Base-by-base conservation (phyloP, 2,329 filamentous ascomycete species). In the Thermomyces lanuginosus region DNA sequence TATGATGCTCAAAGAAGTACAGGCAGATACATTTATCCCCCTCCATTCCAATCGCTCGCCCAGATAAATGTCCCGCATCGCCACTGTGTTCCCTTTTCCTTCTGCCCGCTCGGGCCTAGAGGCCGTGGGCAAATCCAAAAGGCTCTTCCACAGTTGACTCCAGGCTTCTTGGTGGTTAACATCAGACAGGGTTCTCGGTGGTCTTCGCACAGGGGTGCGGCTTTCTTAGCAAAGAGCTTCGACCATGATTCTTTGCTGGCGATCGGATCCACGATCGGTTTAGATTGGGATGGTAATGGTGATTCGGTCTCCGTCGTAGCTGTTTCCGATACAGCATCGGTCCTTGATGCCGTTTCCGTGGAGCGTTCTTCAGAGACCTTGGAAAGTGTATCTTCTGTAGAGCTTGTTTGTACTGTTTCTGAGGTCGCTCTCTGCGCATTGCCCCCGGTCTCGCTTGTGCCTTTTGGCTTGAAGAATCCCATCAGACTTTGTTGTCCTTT, bases 181-280 rank as follows among this genome's bases (percentile, higher is more conserved):
- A 66, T 80, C 36, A 83, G 78, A 51, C 89, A 95, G 2, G 80
- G 77, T 41, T 95, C 84, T 28, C 72, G 63, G 45, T 98, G 89
- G 24, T 58, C 56, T 40, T 93, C 83, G 46, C 89, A 98, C 31
- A 66, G 68, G 1, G 89, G 89, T 1, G 70, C 63, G 1, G 69
- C 57, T 30, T 77, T 73, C 48, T 76, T 82, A 9, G 74, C 69
- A 35, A 95, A 74, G 8, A 95, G 62, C 46, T 76, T 83, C 4
- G 72, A 74, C 89, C 89, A 95, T 12, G 76, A 76, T 44, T 89
- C 76, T 47, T 81, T 86, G 23, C 68, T 67, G 34, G 69, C 63
- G 26, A 82, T 70, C 0, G 76, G 74, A 39, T 84, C 78, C 15
- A 57, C 45, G 33, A 76, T 61, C 2, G 69, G 59, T 30, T 50